A percentile compares a stretch with the other conserved stretches of the same genome.
These are phyloP conservation scores for Venturia carpophila DNA, from an alignment of 2,329 filamentous ascomycete species.

Conservation along the genomic window DNA sequence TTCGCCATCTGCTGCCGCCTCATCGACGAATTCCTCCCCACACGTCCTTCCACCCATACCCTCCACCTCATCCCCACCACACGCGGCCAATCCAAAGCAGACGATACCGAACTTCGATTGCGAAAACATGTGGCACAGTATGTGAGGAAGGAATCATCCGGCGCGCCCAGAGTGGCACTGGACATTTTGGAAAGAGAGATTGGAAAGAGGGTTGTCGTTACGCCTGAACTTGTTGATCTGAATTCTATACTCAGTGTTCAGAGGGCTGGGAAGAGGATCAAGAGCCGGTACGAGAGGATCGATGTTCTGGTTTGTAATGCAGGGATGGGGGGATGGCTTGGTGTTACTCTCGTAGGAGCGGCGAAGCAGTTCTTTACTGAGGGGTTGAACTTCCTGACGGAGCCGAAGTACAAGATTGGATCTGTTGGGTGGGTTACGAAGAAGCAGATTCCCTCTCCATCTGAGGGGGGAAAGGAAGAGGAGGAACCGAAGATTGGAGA, in stretches of 20 bases:
- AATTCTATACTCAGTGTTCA: conserved; percentile 49
- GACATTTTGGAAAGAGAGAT: conserved; percentile 26
- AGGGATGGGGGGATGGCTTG: conserved; percentile 77
- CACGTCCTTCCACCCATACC: conserved; percentile 56
- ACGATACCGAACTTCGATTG: conserved; percentile 60
- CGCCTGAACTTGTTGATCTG: conserved; percentile 52
- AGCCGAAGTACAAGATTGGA: conserved; percentile 68
- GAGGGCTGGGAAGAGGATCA: conserved; percentile 43
- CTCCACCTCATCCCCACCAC: conserved; percentile 80
- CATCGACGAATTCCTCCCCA: conserved; percentile 79
- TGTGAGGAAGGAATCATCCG: conserved; percentile 1
- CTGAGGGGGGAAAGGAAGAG: conserved; percentile 14
- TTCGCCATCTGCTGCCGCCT: conserved; percentile 75
- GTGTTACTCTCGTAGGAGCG: conserved; percentile 61
- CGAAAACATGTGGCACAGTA: conserved; percentile 52
- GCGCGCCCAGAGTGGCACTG: not conserved
- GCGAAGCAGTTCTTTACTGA: conserved; percentile 53
- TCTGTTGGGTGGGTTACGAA: conserved; percentile 47
- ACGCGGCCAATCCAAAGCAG: conserved; percentile 64
- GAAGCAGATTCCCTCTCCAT: conserved; percentile 39
- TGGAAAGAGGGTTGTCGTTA: conserved; percentile 39
- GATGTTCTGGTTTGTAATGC: conserved; percentile 81
- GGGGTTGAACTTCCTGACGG: conserved; percentile 65
- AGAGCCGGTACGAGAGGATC: conserved; percentile 57
- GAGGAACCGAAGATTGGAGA: conserved; percentile 60